Evolutionary conservation across 306 rosid genomes (phyloP), one percentile per base, ranked within the genome.

Genomic region (Gillenia trifoliata): DNA sequence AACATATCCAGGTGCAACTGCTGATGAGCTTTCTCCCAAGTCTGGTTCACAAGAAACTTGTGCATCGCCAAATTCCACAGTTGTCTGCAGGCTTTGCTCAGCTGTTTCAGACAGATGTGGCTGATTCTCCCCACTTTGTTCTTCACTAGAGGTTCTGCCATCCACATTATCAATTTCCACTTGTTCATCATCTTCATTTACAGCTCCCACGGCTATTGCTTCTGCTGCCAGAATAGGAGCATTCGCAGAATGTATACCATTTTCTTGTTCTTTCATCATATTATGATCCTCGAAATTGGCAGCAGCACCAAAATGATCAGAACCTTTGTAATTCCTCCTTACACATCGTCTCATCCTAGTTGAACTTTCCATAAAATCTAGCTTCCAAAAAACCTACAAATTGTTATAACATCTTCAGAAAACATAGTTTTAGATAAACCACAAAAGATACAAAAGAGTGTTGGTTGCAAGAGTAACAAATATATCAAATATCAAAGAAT

Each of bases 341-440:
- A 94, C 71, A 77, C 89, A 90, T 68, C 72, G 83, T 74, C 99
- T 92, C 99, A 94, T 94, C 77, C 99, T 82, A 9, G 92, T 87
- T 78, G 96, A 90, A 86, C 87, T 94, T 88, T 94, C 99, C 96
- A 89, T 89, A 45, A 88, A 86, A 77, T 92, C 99, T 56, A 94
- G 95, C 87, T 92, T 94, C 99, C 99, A 94, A 57, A 94, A 92
- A 65, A 90, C 90, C 99, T 94, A 82, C 50, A 69, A 60, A 56
- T 49, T 73, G 55, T 23, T 11, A 60, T 31, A 64, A 47, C 9
- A 50, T 49, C 65, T 47, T 74, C 47, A 72, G 70, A 72, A 28
- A 59, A 73, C 49, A 50, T 52, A 60, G n/a, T 66, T 23, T 54
- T 33, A 23, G 9, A 15, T 52, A 43, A 49, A 8, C 2, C 31